phyloP scores from a whole-genome alignment of 257 asterid species.

The Thymus quinquecostatus region DNA sequence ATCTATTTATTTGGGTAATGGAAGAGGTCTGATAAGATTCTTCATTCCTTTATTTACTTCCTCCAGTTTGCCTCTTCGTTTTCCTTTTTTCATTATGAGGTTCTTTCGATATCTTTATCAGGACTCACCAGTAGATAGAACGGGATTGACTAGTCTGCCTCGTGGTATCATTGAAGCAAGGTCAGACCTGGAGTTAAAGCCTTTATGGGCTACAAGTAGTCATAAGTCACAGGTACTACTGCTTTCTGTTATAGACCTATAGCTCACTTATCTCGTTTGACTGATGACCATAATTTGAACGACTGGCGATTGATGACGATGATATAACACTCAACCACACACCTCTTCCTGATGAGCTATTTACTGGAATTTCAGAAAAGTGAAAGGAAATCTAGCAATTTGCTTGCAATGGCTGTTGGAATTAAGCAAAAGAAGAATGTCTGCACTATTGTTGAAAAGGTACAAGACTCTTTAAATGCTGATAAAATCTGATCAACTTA shows the following conservation, averaged over 20 bases:
- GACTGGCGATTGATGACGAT: background rate
- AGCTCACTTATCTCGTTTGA: background rate
- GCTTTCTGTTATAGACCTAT: slow-evolving; percentile 9
- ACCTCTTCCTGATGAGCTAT: background rate
- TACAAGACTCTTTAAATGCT: slow-evolving; percentile 33
- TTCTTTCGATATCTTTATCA: slow-evolving; percentile 35
- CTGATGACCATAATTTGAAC: slow-evolving; percentile 1
- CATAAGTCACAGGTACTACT: slow-evolving; percentile 61
- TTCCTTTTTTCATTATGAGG: background rate
- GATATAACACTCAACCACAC: background rate
- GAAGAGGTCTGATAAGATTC: background rate
- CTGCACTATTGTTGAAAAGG: slow-evolving; percentile 71
- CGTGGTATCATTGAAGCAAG: slow-evolving; percentile 72
- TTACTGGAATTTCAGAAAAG: slow-evolving; percentile 52
- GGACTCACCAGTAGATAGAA: slow-evolving; percentile 46
- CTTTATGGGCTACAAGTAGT: slow-evolving; percentile 75
- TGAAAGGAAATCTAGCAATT: slow-evolving; percentile 43
- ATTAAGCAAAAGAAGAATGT: slow-evolving; percentile 85
- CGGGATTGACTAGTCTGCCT: slow-evolving; percentile 67
- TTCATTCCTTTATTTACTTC: background rate
- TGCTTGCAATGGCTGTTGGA: slow-evolving; percentile 95
- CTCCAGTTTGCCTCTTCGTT: background rate
- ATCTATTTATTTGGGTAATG: slow-evolving; percentile 6
- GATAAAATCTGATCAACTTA: slow-evolving; percentile 3
- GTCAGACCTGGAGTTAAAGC: slow-evolving; percentile 93